These are phyloP conservation scores for Hebeloma cylindrosporum DNA, from an alignment of 768 basidiomycete genomes.

Conservation along the genomic window DNA sequence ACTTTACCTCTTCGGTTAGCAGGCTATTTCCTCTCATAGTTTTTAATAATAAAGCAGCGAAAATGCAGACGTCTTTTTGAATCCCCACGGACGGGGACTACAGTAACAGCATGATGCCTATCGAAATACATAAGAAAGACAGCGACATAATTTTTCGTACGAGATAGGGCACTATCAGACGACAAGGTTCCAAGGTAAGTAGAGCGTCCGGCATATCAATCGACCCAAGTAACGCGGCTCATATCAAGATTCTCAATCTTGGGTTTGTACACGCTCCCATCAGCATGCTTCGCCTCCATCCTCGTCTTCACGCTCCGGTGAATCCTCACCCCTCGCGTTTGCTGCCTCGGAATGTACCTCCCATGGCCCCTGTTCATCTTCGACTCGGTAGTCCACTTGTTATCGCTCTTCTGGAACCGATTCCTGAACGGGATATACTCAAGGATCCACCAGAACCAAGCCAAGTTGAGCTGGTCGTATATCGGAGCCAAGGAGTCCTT, in stretches of 20 bases:
- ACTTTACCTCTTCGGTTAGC: too few relatives aligned
- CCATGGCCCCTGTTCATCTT: slow-evolving; percentile 37
- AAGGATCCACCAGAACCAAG: slow-evolving; percentile 45
- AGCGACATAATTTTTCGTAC: too few relatives aligned
- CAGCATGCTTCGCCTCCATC: slow-evolving; percentile 45
- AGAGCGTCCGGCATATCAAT: too few relatives aligned
- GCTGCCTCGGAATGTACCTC: slow-evolving; percentile 36
- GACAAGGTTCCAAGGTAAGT: too few relatives aligned
- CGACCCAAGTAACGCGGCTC: slow-evolving; percentile 35
- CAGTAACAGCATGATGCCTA: too few relatives aligned
- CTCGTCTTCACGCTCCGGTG: slow-evolving; percentile 54
- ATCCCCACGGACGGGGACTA: too few relatives aligned
- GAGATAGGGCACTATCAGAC: too few relatives aligned
- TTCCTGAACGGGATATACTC: slow-evolving; percentile 31
- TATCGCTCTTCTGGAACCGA: slow-evolving; percentile 34
- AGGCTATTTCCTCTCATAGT: too few relatives aligned
- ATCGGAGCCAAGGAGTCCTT: slow-evolving; percentile 43
- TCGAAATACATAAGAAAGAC: too few relatives aligned
- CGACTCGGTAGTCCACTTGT: slow-evolving; percentile 27
- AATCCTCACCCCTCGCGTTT: slow-evolving; percentile 35
- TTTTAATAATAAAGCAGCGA: too few relatives aligned
- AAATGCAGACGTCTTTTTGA: too few relatives aligned
- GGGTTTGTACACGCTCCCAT: slow-evolving; percentile 38
- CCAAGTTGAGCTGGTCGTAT: slow-evolving; percentile 50
- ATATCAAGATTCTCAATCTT: slow-evolving; percentile 32